These are phyloP conservation scores for Rhizopogon roseolus DNA, from an alignment of 768 basidiomycete species.

Conservation along the genomic window DNA sequence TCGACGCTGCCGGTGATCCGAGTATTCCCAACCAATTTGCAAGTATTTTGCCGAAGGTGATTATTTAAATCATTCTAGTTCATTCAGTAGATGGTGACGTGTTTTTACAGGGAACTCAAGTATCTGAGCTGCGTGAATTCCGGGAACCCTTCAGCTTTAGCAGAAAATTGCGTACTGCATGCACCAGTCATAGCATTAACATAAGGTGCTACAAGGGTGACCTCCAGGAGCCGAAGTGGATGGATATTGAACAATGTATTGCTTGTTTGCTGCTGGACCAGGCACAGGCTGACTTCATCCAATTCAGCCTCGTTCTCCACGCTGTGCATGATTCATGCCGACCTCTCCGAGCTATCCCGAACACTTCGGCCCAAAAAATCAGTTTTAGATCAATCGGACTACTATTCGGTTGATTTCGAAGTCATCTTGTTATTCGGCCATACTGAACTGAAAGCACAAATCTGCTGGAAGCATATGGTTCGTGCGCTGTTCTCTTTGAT, in stretches of 20 bases:
- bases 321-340: neutral
- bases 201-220: too few species aligned
- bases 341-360: constrained; percentile 1
- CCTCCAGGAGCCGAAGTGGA: too few species aligned
- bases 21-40: constrained; percentile 30
- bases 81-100: neutral
- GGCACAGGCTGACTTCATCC: too few species aligned
- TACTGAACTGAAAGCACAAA: constrained; percentile 36
- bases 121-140: neutral
- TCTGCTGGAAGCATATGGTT: constrained; percentile 35
- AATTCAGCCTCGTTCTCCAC: too few species aligned
- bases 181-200: too few species aligned
- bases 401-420: constrained; percentile 22
- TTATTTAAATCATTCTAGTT: neutral
- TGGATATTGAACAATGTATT: too few species aligned
- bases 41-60: neutral
- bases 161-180: too few species aligned
- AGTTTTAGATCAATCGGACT: neutral
- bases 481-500: neutral
- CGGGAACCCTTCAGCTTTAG: neutral
- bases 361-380: neutral
- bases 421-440: constrained; percentile 32
- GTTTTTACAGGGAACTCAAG: neutral
- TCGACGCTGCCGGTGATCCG: constrained; percentile 21
- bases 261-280: too few species aligned